Evolutionary conservation across 2,329 filamentous ascomycete species (phyloP), one percentile per base, ranked within the genome.

Genomic region (Pleomassaria siparia): DNA sequence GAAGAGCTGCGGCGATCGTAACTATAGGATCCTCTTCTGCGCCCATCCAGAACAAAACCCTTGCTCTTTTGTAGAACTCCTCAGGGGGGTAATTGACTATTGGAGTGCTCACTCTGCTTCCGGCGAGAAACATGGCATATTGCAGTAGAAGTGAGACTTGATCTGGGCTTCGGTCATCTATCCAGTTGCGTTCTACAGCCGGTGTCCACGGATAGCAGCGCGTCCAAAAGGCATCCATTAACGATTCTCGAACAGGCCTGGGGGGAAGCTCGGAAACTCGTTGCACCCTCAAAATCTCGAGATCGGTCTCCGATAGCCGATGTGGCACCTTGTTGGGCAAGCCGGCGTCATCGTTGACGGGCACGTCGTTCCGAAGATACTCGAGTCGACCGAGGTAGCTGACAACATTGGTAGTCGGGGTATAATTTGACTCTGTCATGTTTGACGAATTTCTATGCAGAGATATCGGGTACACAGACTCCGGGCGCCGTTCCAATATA

Each of bases 201-300:
- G 72, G 72, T 0, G 70, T 72, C 72, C 72, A 75, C 8, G 70
- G 67, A 30, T 67, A 67, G 44, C 72, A 74, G 28, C 70, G 66
- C 25, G 59, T 66, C 60, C 69, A 70, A 36, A 74, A 75, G 7
- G 64, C 66, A n/a, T 72, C 60, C 46, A 74, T 65, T 10, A 74
- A 45, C 15, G 66, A 65, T 35, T 64, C 64, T 5, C 72, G 68
- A 13, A 72, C 60, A 0, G 64, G 30, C 46, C 61, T 54, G 37
- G 64, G 54, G 8, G 65, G 63, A 26, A 69, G 43, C 16, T 66
- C 64, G 9, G 55, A 58, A 4, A 66, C 64, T 18, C 57, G 51
- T 36, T 66, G 65, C 9, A 64, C 49, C 9, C 56, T 55, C 28
- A 69, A 36, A 11, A 66, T 66, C 21, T 63, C 57, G 10, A 66